phyloP scores from a whole-genome alignment of 2,329 filamentous ascomycete species.

The Tolypocladium inflatum region DNA sequence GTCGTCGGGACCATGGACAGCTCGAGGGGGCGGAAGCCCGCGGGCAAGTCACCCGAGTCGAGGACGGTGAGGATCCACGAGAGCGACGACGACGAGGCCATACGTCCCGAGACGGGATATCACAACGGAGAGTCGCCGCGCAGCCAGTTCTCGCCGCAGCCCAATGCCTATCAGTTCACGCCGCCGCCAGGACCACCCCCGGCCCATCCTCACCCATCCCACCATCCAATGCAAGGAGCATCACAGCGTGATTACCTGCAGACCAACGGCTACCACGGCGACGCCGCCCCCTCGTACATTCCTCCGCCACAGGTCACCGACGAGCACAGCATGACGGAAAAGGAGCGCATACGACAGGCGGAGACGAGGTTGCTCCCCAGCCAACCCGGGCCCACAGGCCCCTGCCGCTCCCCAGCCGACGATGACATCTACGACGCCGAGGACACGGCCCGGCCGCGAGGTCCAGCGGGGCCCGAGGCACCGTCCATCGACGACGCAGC shows the following conservation, averaged over 20 bases:
- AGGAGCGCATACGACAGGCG: conserved; percentile 67
- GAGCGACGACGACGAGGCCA: conserved; percentile 21
- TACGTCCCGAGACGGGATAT: conserved; percentile 10
- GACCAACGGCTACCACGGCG: conserved; percentile 10
- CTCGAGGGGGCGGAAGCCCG: conserved; percentile 24
- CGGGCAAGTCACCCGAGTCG: conserved; percentile 14
- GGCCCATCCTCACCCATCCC: conserved; percentile 5
- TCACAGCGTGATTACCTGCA: conserved; percentile 4
- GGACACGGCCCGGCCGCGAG: conserved; percentile 20
- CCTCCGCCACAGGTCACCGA: conserved; percentile 50
- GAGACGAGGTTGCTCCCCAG: conserved; percentile 77
- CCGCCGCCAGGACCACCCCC: conserved; percentile 5
- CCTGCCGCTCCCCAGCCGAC: conserved; percentile 26
- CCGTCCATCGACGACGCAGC: conserved; percentile 6
- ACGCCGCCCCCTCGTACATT: conserved; percentile 36
- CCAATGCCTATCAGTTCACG: conserved; percentile 23
- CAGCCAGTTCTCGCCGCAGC: background rate
- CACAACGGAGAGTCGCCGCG: background rate
- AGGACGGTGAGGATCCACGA: conserved; percentile 17
- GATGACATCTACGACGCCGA: conserved; percentile 44
- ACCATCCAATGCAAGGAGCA: background rate
- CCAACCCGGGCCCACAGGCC: conserved; percentile 41
- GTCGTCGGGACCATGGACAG: conserved; percentile 81
- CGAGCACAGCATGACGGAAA: conserved; percentile 64
- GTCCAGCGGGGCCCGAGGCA: conserved; percentile 4